These are phyloP conservation scores for Oemleria cerasiformis DNA, from an alignment of 306 rosid species.

Conservation along the genomic window DNA sequence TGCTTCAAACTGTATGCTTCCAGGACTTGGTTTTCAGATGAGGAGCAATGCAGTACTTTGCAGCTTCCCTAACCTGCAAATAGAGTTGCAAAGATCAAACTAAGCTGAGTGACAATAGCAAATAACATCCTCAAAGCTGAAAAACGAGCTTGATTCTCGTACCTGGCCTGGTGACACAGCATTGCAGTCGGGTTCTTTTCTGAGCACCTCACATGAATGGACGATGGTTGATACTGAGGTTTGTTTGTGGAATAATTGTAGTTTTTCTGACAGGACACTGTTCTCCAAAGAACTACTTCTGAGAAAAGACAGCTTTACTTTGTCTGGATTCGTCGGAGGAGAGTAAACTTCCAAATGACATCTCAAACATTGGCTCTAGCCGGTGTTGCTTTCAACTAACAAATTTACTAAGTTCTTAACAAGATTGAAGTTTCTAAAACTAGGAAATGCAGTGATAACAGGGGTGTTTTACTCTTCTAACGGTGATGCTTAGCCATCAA, in stretches of 20 bases:
- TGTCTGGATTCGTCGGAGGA: neutral
- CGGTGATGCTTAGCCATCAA: too few relatives aligned
- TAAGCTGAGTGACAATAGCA: constrained; percentile 4
- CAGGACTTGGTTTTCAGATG: neutral
- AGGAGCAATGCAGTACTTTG: neutral
- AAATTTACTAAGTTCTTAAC: neutral
- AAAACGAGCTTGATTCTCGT: constrained; percentile 26
- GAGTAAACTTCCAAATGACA: neutral
- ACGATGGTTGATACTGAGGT: neutral
- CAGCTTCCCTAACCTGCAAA: constrained; percentile 37
- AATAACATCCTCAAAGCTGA: neutral
- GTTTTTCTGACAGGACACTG: constrained; percentile 20
- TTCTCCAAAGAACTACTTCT: too few relatives aligned
- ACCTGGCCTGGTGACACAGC: constrained; percentile 33
- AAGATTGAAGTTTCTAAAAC: constrained; percentile 1
- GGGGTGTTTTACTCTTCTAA: too few relatives aligned
- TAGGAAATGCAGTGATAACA: neutral
- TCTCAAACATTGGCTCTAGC: neutral
- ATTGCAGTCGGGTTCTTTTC: constrained; percentile 4
- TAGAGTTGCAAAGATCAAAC: constrained; percentile 17
- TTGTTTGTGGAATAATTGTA: neutral
- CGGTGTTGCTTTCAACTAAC: neutral
- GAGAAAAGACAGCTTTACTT: neutral
- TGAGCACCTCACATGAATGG: neutral
- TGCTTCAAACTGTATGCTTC: neutral